Percentiles rank a stretch among this genome's conserved stretches.
Conservation (phyloP, 257 asterid species). For the Lithospermum erythrorhizon region DNA sequence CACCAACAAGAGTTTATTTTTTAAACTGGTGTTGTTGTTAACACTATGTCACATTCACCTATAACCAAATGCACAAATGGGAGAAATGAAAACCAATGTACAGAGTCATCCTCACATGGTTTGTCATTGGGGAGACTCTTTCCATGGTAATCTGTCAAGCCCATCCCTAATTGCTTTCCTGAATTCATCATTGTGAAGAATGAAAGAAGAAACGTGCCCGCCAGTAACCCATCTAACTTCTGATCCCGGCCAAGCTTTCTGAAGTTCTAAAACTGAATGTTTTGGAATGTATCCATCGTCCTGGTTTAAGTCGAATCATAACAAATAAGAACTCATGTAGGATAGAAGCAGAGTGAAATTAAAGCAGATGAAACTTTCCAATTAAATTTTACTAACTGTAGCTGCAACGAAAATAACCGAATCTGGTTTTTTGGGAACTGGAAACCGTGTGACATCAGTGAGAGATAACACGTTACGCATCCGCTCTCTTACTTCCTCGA, state of each 20-base stretch:
- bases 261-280: constrained; percentile 84
- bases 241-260: constrained; percentile 96
- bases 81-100: constrained; percentile 6
- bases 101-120: constrained; percentile 6
- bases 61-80: constrained; percentile 11
- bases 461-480: constrained; percentile 83
- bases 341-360: neutral
- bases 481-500: constrained; percentile 77
- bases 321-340: neutral
- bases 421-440: constrained; percentile 73
- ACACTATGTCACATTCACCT: neutral
- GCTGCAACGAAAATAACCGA: constrained; percentile 89
- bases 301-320: constrained; percentile 22
- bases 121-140: constrained; percentile 41
- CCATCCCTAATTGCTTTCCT: constrained; percentile 81
- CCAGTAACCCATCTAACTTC: constrained; percentile 97
- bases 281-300: constrained; percentile 92
- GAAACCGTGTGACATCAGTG: constrained; percentile 90
- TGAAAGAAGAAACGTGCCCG: constrained; percentile 87
- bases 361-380: no score
- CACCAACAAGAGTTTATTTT: constrained; percentile 10
- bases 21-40: constrained; percentile 3
- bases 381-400: constrained; percentile 44
- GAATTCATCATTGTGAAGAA: constrained; percentile 68
- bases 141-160: constrained; percentile 69